Evolutionary conservation across 352 stramenopile genomes (phyloP).

Genomic region (Bremia lactucae): DNA sequence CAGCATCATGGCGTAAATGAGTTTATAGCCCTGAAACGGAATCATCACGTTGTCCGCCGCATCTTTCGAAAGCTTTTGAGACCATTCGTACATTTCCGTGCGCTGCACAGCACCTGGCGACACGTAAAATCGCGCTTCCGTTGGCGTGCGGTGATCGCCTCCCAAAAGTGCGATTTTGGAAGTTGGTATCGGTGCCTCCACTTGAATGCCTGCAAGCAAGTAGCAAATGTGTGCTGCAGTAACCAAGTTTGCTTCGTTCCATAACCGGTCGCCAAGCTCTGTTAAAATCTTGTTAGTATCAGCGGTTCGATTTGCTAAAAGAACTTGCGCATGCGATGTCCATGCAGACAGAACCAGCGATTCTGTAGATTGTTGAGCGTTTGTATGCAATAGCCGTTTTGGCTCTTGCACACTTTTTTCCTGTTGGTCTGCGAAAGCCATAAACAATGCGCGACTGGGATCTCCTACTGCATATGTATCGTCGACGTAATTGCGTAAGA

Average conservation of each 20-base stretch:
- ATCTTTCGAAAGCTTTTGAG: constrained; percentile 50
- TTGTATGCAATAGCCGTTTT: constrained; percentile 47
- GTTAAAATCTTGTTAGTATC: constrained; percentile 80
- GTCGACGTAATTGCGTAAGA: constrained; percentile 68
- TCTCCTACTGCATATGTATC: constrained; percentile 66
- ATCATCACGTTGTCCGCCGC: constrained; percentile 48
- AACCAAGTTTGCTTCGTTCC: constrained; percentile 53
- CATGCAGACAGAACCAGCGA: constrained; percentile 63
- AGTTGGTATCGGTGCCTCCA: constrained; percentile 65
- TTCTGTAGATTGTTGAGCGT: constrained; percentile 16
- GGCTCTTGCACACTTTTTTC: constrained; percentile 80
- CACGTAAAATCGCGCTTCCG: constrained; percentile 76
- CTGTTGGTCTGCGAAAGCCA: constrained; percentile 76
- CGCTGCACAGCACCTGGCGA: constrained; percentile 64
- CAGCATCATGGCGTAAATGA: constrained; percentile 82
- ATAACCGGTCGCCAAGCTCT: constrained; percentile 74
- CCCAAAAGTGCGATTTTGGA: constrained; percentile 78
- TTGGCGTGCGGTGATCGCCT: constrained; percentile 55
- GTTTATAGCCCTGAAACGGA: constrained; percentile 83
- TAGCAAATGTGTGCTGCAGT: constrained; percentile 76
- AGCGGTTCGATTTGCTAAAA: constrained; percentile 66
- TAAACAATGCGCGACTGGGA: constrained; percentile 63
- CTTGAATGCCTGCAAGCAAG: constrained; percentile 49
- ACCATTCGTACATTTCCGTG: constrained; percentile 82
- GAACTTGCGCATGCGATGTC: constrained; percentile 72